A percentile compares a stretch with the other conserved stretches of the same genome.
Evolutionary conservation across 345 rosid species (phyloP).

Genomic region (Garcia nutans): DNA sequence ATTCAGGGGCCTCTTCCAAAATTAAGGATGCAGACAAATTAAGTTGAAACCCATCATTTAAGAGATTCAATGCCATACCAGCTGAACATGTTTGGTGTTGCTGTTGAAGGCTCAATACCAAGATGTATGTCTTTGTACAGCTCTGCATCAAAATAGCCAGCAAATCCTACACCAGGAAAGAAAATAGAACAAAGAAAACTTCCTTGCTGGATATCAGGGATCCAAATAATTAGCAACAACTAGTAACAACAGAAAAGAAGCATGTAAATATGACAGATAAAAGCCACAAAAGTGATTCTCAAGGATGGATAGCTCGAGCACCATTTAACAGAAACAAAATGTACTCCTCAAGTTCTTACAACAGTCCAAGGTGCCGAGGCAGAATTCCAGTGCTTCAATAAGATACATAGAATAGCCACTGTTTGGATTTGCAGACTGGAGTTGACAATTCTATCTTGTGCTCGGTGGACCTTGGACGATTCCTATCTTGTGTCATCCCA

Average conservation of each 20-base stretch:
- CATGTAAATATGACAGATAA: not conserved
- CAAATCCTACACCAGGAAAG: conserved; percentile 57
- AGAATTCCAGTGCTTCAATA: not conserved
- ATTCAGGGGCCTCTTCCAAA: not conserved
- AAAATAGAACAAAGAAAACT: not conserved
- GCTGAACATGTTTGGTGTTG: conserved; percentile 99
- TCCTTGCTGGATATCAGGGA: not conserved
- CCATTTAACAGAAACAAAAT: not conserved
- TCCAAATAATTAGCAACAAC: not conserved
- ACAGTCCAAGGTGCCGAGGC: not conserved
- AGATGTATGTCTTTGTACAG: conserved; percentile 97
- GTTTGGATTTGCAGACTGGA: too few relatives aligned
- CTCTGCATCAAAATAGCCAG: conserved; percentile 85
- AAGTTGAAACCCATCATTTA: not conserved
- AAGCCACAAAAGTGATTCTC: not conserved
- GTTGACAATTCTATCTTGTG: too few relatives aligned
- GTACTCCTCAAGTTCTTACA: not conserved
- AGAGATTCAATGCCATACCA: conserved; percentile 50
- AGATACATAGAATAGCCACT: not conserved
- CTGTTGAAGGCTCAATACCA: conserved; percentile 85
- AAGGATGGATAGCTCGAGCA: not conserved
- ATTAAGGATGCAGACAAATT: not conserved
- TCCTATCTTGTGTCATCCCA: too few relatives aligned
- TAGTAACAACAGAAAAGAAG: not conserved
- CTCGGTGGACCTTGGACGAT: too few relatives aligned